Base-by-base conservation (phyloP, 2,329 filamentous ascomycete species). In the Claviceps quebecensis region DNA sequence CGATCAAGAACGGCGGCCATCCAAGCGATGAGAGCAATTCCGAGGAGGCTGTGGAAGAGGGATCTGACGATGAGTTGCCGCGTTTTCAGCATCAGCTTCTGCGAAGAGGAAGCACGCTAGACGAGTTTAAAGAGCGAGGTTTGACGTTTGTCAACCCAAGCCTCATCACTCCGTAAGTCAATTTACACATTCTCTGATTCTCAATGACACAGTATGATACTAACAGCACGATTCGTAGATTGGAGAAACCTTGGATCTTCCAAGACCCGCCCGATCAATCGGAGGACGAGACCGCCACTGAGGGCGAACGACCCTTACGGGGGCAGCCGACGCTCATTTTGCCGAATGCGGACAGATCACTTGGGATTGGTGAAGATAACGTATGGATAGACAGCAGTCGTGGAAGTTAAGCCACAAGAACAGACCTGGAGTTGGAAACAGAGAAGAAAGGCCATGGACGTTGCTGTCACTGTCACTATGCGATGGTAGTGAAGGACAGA, bases 81-180 rank as follows among this genome's bases (percentile, higher is more conserved):
- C 62, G 65, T 11, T 65, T 67, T 36, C 64, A 64, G 16, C 66
- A 69, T 45, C 65, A 68, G 16, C 54, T 75, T 46, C 54, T 75
- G 36, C 69, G 77, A 43, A 69, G 77, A 34, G 72, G 78, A 45
- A 82, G 78, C 57, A 89, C 84, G 0, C 62, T 89, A 29, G 86
- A 91, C 57, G 85, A 90, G 65, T 75, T 79, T 53, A 75, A 78
- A 54, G 86, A 91, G 61, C 79, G 77, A 60, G 86, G 83, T 0
- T 63, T 82, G 64, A 72, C 71, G 47, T 94, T 89, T 65, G 72
- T 89, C 47, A 93, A 91, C 58, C 87, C 87, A 2, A 91, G 80
- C 62, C 69, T 94, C 11, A 71, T 83, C 4, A 69, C 72, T 36
- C 82, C 83, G 73, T 84, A 73, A 72, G 80, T n/a, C 76, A 2